A percentile compares a stretch with the other conserved stretches of the same genome.
phyloP scores from a whole-genome alignment of 2,329 filamentous ascomycete genomes.

The Aureobasidium sp. region DNA sequence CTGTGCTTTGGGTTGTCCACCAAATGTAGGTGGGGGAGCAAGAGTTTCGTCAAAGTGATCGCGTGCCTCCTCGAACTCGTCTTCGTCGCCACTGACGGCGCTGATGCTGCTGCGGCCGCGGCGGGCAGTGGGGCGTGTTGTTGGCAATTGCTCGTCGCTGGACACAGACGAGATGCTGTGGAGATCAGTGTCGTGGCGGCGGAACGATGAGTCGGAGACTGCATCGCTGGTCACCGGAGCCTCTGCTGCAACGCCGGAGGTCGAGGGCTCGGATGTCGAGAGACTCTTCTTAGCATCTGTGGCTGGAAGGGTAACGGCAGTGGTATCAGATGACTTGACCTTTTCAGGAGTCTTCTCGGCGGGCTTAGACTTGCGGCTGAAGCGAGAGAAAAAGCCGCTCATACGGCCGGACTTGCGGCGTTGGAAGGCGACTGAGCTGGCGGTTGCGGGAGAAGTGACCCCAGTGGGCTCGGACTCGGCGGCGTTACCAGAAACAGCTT shows the following conservation, averaged over 20 bases:
- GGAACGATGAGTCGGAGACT: constrained; percentile 11
- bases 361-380: constrained; percentile 35
- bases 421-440: background rate
- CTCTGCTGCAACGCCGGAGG: constrained; percentile 6
- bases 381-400: constrained; percentile 32
- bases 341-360: constrained; percentile 5
- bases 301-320: constrained; percentile 46
- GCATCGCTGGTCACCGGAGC: constrained; percentile 12
- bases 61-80: constrained; percentile 48
- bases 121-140: constrained; percentile 17
- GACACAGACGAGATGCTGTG: constrained; percentile 13
- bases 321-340: constrained; percentile 18
- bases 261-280: constrained; percentile 19
- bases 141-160: constrained; percentile 23
- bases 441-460: constrained; percentile 6
- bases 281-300: constrained; percentile 43
- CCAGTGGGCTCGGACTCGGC: background rate
- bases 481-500: background rate
- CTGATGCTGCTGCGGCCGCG: constrained; percentile 27
- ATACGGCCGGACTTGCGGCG: constrained; percentile 25
- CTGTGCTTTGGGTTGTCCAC: constrained; percentile 31
- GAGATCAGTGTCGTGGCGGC: constrained; percentile 14
- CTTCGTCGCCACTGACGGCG: constrained; percentile 29
- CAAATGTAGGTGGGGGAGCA: constrained; percentile 36
- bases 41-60: constrained; percentile 44